Percentiles rank a stretch among this genome's conserved stretches.
phyloP scores from a whole-genome alignment of 345 rosid genomes.

The Nephelium lappaceum region DNA sequence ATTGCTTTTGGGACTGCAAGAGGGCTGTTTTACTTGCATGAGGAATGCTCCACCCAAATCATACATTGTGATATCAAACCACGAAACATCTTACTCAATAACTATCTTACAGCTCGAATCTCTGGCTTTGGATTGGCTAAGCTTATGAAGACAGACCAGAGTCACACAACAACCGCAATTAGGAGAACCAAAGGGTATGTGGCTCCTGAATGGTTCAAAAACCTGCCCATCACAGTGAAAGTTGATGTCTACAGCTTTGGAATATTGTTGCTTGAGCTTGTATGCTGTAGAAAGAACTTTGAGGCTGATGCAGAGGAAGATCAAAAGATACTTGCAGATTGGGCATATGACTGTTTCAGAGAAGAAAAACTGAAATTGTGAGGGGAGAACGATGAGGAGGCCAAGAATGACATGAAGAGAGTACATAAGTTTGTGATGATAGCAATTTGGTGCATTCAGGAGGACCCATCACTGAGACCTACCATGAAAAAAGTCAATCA shows the following conservation, averaged over 20 bases:
- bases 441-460: conserved; percentile 21
- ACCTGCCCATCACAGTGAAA: conserved; percentile 13
- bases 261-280: conserved; percentile 8
- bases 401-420: conserved; percentile 7
- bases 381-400: conserved; percentile 28
- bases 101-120: conserved; percentile 16
- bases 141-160: conserved; percentile 18
- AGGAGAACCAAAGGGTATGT: conserved; percentile 27
- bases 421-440: conserved; percentile 16
- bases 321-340: conserved; percentile 10
- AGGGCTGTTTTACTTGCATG: conserved; percentile 30
- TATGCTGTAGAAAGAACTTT: conserved; percentile 9
- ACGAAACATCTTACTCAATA: conserved; percentile 23
- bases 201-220: conserved; percentile 26
- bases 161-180: conserved; percentile 12
- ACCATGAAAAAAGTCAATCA: conserved; percentile 13
- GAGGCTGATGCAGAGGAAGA: conserved; percentile 4
- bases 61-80: conserved; percentile 35
- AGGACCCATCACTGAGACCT: conserved; percentile 15
- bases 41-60: conserved; percentile 26
- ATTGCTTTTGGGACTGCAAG: conserved; percentile 19
- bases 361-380: conserved; percentile 9
- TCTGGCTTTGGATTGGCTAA: conserved; percentile 29
- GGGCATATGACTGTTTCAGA: conserved; percentile 24
- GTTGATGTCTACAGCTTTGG: conserved; percentile 20